Evolutionary conservation across 148 eudicot species (phyloP), one percentile per base, ranked within the genome.

Genomic region (Polygonum maritimum): DNA sequence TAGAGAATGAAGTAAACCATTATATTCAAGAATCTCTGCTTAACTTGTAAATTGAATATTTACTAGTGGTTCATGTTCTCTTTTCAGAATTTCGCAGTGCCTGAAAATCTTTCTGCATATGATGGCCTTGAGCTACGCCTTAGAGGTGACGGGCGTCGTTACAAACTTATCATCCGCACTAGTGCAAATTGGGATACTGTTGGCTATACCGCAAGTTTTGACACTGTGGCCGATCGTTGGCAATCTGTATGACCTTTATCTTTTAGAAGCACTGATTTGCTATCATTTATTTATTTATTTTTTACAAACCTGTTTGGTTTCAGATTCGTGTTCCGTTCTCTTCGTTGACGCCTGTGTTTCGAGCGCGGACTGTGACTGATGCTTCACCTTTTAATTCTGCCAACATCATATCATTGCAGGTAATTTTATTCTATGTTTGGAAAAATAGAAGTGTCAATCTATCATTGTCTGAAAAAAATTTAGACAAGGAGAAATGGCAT

Each of bases 121-220:
- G 98, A 89, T 82, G 99, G 99, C 79, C 78, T 96, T 75, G 98
- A 96, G 81, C 79, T 96, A 62, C 85, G 89, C 47, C 77, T 96
- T 21, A 92, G 91, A 86, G 99, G 99, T 76, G 94, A 89, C 79
- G 97, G 98, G 48, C 88, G 86, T 45, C 90, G 99, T 7, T 96
- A 92, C 81, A 96, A 96, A 76, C 86, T 96, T 77, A 91, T 96
- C 58, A 73, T 92, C 70, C 97, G 99, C 72, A 96, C 97, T 21
- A 96, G 98, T 81, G 79, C 83, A 74, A 98, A 96, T 74, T 96
- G 99, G 99, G 99, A 96, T 79, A 92, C 97, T 75, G 88, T 92
- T 58, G 99, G 97, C 65, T 96, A 96, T 77, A 96, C 99, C 21
- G 79, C 84, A 71, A 63, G 92, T 78, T 92, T 96, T 80, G 97